phyloP scores from a whole-genome alignment of 2,329 filamentous ascomycete genomes.

The Dryadomyces sulphureus region DNA sequence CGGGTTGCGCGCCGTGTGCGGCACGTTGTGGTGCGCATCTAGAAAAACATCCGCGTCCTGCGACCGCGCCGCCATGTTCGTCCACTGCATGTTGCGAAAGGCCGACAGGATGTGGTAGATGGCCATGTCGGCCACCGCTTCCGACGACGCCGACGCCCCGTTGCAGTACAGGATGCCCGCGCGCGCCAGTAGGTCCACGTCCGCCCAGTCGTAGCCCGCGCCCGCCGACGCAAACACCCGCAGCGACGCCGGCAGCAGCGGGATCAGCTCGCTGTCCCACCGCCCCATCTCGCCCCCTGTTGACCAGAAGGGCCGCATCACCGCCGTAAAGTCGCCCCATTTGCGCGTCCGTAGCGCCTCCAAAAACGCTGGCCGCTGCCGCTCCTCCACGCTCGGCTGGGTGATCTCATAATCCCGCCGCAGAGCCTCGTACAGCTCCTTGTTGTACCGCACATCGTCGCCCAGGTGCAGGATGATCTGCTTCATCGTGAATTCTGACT shows the following conservation, averaged over 20 bases:
- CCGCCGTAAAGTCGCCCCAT: slow-evolving; percentile 40
- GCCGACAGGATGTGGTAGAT: slow-evolving; percentile 53
- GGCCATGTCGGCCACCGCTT: slow-evolving; percentile 59
- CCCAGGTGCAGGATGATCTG: slow-evolving; percentile 55
- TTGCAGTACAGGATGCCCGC: slow-evolving; percentile 27
- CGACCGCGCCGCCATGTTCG: slow-evolving; percentile 33
- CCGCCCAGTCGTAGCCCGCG: slow-evolving; percentile 52
- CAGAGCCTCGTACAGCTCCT: slow-evolving; percentile 28
- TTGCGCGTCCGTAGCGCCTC: slow-evolving; percentile 31
- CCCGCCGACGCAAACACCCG: slow-evolving; percentile 50
- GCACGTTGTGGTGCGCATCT: slow-evolving; percentile 9
- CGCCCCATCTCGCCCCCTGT: slow-evolving; percentile 13
- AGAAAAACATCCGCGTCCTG: slow-evolving; percentile 19
- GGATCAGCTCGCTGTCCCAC: slow-evolving; percentile 14
- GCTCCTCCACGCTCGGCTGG: slow-evolving; percentile 27
- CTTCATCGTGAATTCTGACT: no score
- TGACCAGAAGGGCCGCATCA: slow-evolving; percentile 14
- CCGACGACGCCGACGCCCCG: slow-evolving; percentile 15
- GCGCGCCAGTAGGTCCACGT: slow-evolving; percentile 44
- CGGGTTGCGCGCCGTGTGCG: slow-evolving; percentile 45
- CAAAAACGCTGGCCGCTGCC: slow-evolving; percentile 32
- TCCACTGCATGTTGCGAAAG: slow-evolving; percentile 55
- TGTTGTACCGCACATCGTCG: slow-evolving; percentile 41
- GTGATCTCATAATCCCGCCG: slow-evolving; percentile 30
- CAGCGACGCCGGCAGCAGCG: slow-evolving; percentile 36